A percentile compares a stretch with the other conserved stretches of the same genome.
These are phyloP conservation scores for Ailanthus altissimus DNA, from an alignment of 345 rosid species.

Conservation along the genomic window DNA sequence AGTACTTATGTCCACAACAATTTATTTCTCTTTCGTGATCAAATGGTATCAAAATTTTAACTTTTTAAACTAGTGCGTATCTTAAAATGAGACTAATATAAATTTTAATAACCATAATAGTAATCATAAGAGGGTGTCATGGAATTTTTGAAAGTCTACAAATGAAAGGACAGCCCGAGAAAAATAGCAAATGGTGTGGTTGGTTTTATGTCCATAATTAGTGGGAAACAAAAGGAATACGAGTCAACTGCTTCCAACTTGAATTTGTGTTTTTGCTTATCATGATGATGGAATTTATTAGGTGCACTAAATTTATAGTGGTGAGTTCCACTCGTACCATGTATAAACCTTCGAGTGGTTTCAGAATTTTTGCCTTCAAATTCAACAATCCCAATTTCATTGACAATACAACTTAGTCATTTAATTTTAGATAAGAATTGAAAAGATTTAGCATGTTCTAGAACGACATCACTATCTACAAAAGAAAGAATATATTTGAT, in stretches of 20 bases:
- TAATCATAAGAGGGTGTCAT: constrained; percentile 20
- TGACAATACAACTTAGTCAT: not conserved
- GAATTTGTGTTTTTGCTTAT: not conserved
- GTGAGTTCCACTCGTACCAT: constrained; percentile 3
- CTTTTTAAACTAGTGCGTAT: not conserved
- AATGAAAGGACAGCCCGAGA: constrained; percentile 6
- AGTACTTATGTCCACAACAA: no score
- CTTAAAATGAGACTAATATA: not conserved
- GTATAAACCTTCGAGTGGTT: not conserved
- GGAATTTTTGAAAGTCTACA: constrained; percentile 5
- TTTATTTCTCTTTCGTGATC: no score
- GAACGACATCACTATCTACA: not conserved
- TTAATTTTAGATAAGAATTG: not conserved
- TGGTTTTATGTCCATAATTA: constrained; percentile 42
- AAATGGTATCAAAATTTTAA: not conserved
- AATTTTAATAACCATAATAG: not conserved
- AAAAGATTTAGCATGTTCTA: not conserved
- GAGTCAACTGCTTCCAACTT: constrained; percentile 27
- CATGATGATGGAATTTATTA: constrained; percentile 1
- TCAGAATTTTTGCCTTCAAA: not conserved
- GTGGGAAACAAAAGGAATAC: constrained; percentile 34
- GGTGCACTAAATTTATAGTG: no score
- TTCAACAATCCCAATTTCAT: not conserved
- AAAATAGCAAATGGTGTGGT: constrained; percentile 29
- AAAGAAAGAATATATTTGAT: not conserved